Evolutionary conservation across 1,139 yeast species (phyloP), one percentile per base, ranked within the genome.

Genomic region (Ogataea hybrid): DNA sequence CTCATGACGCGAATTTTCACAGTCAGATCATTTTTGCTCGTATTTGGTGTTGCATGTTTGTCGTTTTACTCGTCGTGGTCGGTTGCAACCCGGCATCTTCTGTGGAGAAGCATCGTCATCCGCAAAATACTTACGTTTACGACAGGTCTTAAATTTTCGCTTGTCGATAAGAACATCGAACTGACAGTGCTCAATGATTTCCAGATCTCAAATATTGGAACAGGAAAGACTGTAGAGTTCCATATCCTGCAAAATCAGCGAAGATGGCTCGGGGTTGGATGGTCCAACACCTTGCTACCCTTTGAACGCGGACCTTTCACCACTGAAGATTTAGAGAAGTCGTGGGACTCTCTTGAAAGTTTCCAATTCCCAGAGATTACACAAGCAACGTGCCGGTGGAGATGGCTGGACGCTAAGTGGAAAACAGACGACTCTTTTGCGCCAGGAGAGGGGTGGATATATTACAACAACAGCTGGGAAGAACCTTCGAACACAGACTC

Each of bases 211-310:
- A 22, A 32, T 22, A 15, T 28, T 10, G 32, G 32, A 2, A 28
- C 38, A 8, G 47, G 44, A 9, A 61, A 76, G 50, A 63, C 70
- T 1, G 70, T 79, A 1, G 62, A 70, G 38, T 78, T 79, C 51
- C 75, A 71, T 42, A 61, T 79, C 1, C 56, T 75, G 33, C 83
- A 80, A 50, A 75, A 79, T 51, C 80, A 80, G 55, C 65, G 86
- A 52, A 64, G 84, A 41, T 79, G 84, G 84, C 39, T 78, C 4
- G 84, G 81, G 0, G 46, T 79, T 16, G 85, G 84, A 5, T 79
- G 84, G 84, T 63, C 74, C 30, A 68, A 70, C 37, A 63, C 66
- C 28, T 54, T 77, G 31, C 55, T 78, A 12, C 83, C 84, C 1
- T 65, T 67, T 43, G 85, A 79, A 49, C 55, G 83, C 28, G 53